Percentiles rank a stretch among this genome's conserved stretches.
These are phyloP conservation scores for Kwoniella sp. DNA, from an alignment of 768 basidiomycete species.

Conservation along the genomic window DNA sequence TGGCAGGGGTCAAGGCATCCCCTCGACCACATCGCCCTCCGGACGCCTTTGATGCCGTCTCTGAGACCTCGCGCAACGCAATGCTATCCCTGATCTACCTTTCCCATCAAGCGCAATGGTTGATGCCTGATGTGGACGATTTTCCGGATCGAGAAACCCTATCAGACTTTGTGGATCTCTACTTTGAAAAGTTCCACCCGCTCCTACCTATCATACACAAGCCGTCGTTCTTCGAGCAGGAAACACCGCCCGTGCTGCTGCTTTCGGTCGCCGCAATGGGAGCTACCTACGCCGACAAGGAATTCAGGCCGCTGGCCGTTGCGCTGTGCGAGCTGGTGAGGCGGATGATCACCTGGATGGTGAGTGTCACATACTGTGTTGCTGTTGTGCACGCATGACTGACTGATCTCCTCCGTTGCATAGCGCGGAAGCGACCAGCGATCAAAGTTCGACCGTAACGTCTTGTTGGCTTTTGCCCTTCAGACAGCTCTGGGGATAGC, in stretches of 20 bases:
- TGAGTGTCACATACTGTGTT: slow-evolving; percentile 11
- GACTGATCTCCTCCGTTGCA: not conserved
- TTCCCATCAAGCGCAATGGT: slow-evolving; percentile 36
- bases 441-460: slow-evolving; percentile 36
- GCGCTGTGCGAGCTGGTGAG: slow-evolving; percentile 40
- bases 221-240: slow-evolving; percentile 20
- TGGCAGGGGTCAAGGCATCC: slow-evolving; percentile 36
- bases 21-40: slow-evolving; percentile 17
- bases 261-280: slow-evolving; percentile 35
- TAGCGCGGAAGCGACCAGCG: slow-evolving; percentile 43
- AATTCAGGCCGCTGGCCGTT: slow-evolving; percentile 36
- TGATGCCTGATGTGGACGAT: slow-evolving; percentile 37
- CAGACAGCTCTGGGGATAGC: slow-evolving; percentile 31
- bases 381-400: too few relatives aligned
- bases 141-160: slow-evolving; percentile 39
- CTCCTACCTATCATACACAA: slow-evolving; percentile 38
- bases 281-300: slow-evolving; percentile 36
- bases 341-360: slow-evolving; percentile 42
- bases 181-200: slow-evolving; percentile 42
- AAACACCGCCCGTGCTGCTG: slow-evolving; percentile 32
- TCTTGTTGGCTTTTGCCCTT: slow-evolving; percentile 30
- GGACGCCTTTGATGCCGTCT: slow-evolving; percentile 1
- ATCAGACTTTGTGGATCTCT: slow-evolving; percentile 41
- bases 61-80: slow-evolving; percentile 31
- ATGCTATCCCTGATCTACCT: slow-evolving; percentile 43